phyloP scores from a whole-genome alignment of 2,329 filamentous ascomycete genomes.

The Fusarium foetens region DNA sequence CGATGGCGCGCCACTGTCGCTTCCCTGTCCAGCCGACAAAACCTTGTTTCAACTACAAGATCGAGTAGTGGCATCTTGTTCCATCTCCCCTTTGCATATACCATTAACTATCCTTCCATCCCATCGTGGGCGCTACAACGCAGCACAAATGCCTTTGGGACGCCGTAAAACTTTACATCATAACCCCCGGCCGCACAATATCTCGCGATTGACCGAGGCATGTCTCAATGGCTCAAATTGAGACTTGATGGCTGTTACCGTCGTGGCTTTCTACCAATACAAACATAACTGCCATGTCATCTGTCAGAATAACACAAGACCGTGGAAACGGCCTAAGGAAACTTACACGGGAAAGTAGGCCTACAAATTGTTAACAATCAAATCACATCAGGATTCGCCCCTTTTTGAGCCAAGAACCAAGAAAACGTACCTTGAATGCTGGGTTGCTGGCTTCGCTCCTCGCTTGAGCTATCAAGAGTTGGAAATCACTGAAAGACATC shows the following conservation, averaged over 20 bases:
- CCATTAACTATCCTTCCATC: background rate
- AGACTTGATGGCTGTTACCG: conserved; percentile 17
- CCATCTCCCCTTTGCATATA: background rate
- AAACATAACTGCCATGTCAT: conserved; percentile 62
- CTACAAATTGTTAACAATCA: conserved; percentile 47
- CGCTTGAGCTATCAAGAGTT: conserved; percentile 66
- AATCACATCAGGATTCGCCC: conserved; percentile 8
- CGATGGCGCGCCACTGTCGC: conserved; percentile 33
- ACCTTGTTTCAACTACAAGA: conserved; percentile 40
- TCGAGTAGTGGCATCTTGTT: background rate
- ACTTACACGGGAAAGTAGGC: conserved; percentile 71
- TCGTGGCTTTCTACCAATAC: conserved; percentile 67
- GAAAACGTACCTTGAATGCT: conserved; percentile 61
- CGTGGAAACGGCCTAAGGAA: background rate
- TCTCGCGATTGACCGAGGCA: background rate
- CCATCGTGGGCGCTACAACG: background rate
- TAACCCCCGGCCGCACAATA: background rate
- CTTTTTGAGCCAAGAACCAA: background rate
- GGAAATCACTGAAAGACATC: conserved; percentile 67
- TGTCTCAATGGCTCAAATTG: background rate
- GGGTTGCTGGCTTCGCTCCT: conserved; percentile 63
- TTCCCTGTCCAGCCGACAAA: conserved; percentile 32
- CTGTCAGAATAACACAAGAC: conserved; percentile 11
- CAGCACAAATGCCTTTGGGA: background rate
- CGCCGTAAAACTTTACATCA: background rate